These are phyloP conservation scores for Macrophomina tecta DNA, from an alignment of 2,329 filamentous ascomycete species.

Conservation along the genomic window DNA sequence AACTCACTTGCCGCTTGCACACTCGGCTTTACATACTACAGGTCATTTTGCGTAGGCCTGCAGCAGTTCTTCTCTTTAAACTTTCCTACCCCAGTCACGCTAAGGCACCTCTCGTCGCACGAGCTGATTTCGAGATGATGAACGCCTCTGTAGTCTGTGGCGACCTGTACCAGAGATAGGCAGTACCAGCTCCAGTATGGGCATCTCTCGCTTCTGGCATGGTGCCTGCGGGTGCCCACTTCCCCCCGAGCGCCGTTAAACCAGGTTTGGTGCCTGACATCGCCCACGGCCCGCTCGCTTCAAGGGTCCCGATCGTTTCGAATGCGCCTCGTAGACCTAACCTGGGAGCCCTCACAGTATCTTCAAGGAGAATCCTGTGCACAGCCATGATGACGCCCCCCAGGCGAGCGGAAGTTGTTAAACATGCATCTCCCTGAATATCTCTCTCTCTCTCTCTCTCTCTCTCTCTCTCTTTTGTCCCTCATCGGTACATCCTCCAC, in stretches of 20 bases:
- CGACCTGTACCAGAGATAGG: neutral
- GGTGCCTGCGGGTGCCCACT: neutral
- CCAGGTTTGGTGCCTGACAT: neutral
- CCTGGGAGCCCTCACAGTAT: neutral
- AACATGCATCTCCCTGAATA: conserved; percentile 1
- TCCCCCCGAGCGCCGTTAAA: neutral
- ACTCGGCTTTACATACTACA: neutral
- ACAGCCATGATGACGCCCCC: neutral
- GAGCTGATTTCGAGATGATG: neutral
- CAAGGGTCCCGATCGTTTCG: conserved; percentile 1
- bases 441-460: neutral
- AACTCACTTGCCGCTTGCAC: neutral
- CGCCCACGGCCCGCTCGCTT: neutral
- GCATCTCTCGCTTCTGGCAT: neutral
- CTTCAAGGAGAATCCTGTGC: neutral
- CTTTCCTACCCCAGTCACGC: neutral
- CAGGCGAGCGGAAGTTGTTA: neutral
- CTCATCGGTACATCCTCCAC: neutral
- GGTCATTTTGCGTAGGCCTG: neutral
- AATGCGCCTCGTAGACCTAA: neutral
- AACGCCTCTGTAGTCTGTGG: neutral
- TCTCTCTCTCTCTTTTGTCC: neutral
- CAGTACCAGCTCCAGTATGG: neutral
- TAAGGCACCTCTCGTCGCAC: conserved; percentile 7
- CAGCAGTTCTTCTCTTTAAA: conserved; percentile 4